phyloP scores from a whole-genome alignment of 805 yeast species.

The Saturnispora galanensis region DNA sequence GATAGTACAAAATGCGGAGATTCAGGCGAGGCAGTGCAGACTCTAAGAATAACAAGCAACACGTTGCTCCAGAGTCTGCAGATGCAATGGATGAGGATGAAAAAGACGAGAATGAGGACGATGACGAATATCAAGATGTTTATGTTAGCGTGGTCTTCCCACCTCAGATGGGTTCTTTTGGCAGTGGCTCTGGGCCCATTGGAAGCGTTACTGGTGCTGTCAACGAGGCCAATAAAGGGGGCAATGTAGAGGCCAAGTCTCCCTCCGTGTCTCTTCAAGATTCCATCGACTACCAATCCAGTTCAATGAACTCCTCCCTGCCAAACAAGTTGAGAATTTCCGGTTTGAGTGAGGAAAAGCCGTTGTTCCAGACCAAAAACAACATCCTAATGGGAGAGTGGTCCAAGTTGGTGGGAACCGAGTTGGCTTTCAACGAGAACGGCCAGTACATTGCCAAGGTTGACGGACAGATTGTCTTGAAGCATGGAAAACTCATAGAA shows the following conservation, averaged over 20 bases:
- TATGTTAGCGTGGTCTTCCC: slow-evolving; percentile 48
- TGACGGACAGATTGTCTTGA: slow-evolving; percentile 22
- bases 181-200: slow-evolving; percentile 17
- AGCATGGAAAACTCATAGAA: slow-evolving; percentile 24
- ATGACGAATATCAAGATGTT: slow-evolving; percentile 35
- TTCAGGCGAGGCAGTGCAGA: slow-evolving; percentile 21
- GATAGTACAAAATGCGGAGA: neutral
- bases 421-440: slow-evolving; percentile 28
- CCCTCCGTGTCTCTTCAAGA: slow-evolving; percentile 8
- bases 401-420: slow-evolving; percentile 75
- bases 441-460: slow-evolving; percentile 26
- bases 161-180: slow-evolving; percentile 22
- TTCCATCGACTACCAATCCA: slow-evolving; percentile 11
- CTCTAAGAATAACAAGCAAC: slow-evolving; percentile 3
- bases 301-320: slow-evolving; percentile 7
- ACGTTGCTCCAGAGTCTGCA: neutral
- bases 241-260: neutral
- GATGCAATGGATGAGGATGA: slow-evolving; percentile 2
- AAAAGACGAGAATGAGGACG: slow-evolving; percentile 1
- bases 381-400: slow-evolving; percentile 65
- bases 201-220: neutral
- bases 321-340: slow-evolving; percentile 35
- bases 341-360: slow-evolving; percentile 45
- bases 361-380: slow-evolving; percentile 49
- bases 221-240: neutral